Evolutionary conservation across 768 basidiomycete species (phyloP).

Genomic region (Jaapia argillacea): DNA sequence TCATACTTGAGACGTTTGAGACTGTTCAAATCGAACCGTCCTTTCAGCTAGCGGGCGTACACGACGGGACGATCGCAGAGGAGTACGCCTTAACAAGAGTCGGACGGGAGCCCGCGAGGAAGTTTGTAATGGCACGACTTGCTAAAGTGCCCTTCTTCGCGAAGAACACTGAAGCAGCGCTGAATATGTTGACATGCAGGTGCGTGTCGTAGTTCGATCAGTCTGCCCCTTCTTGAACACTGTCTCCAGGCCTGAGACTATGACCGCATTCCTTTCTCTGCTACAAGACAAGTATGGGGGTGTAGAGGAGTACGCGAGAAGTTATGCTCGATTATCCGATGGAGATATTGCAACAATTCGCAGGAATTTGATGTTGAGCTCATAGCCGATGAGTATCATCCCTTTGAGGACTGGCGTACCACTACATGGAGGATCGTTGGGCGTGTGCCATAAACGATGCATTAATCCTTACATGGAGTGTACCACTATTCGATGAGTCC

Average conservation of each 20-base stretch:
- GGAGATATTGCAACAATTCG: conserved; percentile 54
- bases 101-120: conserved; percentile 71
- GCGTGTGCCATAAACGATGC: too few relatives aligned
- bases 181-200: conserved; percentile 82
- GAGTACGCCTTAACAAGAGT: conserved; percentile 75
- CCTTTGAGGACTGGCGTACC: too few relatives aligned
- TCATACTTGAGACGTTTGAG: too few relatives aligned
- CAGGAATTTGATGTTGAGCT: conserved; percentile 46
- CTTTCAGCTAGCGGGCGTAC: conserved; percentile 60
- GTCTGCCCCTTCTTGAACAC: neutral
- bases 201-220: neutral
- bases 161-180: conserved; percentile 59
- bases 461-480: neutral
- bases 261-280: conserved; percentile 59
- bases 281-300: conserved; percentile 60
- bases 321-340: conserved; percentile 46
- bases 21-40: neutral
- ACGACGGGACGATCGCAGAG: conserved; percentile 49
- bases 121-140: conserved; percentile 58
- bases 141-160: conserved; percentile 66
- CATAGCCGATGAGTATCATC: too few relatives aligned
- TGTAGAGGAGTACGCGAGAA: conserved; percentile 50
- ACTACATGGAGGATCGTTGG: too few relatives aligned
- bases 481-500: neutral
- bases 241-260: conserved; percentile 51